Conservation (phyloP, 2,329 filamentous ascomycete species). For the Trichoderma aggressivum region DNA sequence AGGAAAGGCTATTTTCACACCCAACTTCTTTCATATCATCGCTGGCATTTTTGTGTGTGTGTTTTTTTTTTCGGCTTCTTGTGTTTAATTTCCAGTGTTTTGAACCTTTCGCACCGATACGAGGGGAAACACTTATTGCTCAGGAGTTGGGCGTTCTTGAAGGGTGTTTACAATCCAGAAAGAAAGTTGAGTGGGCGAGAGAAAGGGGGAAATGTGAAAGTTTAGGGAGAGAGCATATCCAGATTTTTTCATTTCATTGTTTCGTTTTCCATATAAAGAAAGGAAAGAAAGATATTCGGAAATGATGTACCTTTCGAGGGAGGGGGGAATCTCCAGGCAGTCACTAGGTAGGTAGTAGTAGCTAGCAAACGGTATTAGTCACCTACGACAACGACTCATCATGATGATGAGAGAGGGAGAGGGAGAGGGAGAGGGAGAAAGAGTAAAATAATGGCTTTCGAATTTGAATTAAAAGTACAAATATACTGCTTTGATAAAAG, state of each 20-base stretch:
- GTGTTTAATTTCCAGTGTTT: not conserved
- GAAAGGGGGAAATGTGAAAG: not conserved
- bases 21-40: constrained; percentile 1
- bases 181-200: not conserved
- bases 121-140: constrained; percentile 23
- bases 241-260: not conserved
- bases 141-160: constrained; percentile 32
- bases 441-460: constrained; percentile 1
- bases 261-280: not conserved
- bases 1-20: not conserved
- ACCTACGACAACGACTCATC: not conserved
- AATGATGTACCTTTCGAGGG: not conserved
- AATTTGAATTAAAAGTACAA: constrained; percentile 14
- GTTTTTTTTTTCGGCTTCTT: not conserved
- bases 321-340: not conserved
- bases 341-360: not conserved
- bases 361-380: not conserved
- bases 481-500: constrained; percentile 5
- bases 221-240: not conserved
- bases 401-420: not conserved
- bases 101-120: not conserved
- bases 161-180: constrained; percentile 6
- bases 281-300: not conserved
- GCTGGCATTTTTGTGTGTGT: not conserved
- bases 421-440: not conserved